A percentile compares a stretch with the other conserved stretches of the same genome.
These are phyloP conservation scores for Pestalotiopsis sp. DNA, from an alignment of 2,329 filamentous ascomycete genomes.

Conservation along the genomic window DNA sequence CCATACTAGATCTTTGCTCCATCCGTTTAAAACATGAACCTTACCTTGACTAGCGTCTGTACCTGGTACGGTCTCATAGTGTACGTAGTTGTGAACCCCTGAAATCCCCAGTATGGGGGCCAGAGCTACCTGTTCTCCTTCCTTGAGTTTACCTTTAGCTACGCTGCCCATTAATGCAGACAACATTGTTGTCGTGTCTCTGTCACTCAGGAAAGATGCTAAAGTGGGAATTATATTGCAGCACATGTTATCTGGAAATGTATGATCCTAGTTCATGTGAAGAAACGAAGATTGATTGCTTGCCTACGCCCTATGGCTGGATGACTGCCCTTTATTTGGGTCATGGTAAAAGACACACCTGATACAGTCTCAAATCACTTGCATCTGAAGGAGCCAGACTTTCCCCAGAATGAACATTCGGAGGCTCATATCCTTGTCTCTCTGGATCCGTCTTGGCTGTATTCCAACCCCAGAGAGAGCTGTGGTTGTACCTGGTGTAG, in stretches of 20 bases:
- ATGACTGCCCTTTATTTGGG: too few species aligned
- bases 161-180: too few species aligned
- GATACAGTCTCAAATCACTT: not conserved
- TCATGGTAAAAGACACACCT: not conserved
- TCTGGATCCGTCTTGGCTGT: not conserved
- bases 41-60: not conserved
- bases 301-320: too few species aligned
- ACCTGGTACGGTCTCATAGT: too few species aligned
- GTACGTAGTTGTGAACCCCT: not conserved
- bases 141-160: too few species aligned
- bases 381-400: not conserved
- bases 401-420: not conserved
- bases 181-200: too few species aligned
- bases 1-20: not conserved
- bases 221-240: too few species aligned
- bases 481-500: not conserved
- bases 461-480: not conserved
- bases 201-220: too few species aligned
- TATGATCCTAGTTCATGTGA: too few species aligned
- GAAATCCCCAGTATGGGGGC: not conserved
- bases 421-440: not conserved
- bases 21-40: not conserved
- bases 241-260: too few species aligned
- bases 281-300: too few species aligned
- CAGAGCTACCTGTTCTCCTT: not conserved